Conservation (phyloP, 1,284 basidiomycete genomes). For the Ganoderma leucocontextum region DNA sequence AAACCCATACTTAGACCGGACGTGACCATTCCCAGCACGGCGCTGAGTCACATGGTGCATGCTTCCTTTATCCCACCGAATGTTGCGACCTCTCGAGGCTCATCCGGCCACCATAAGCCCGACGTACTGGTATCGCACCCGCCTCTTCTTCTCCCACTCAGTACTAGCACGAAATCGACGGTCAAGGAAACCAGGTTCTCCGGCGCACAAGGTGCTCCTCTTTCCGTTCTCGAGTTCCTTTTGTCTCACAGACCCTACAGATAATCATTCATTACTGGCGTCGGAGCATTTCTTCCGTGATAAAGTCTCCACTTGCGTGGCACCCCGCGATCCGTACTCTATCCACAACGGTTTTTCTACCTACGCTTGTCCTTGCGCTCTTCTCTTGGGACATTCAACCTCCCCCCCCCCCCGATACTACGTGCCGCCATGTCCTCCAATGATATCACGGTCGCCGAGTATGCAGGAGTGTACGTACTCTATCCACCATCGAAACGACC, state of each 20-base stretch:
- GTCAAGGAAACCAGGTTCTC: background rate
- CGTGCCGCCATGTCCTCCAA: background rate
- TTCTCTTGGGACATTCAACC: background rate
- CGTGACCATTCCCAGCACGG: background rate
- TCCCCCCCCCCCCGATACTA: background rate
- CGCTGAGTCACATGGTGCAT: background rate
- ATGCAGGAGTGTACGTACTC: background rate
- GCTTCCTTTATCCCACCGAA: background rate
- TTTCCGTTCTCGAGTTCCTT: background rate
- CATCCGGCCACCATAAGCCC: background rate
- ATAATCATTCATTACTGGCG: background rate
- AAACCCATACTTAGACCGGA: background rate
- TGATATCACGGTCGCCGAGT: background rate
- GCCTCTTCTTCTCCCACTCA: background rate
- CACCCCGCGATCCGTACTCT: background rate
- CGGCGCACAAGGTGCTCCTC: background rate
- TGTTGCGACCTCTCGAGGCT: background rate
- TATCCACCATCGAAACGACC: no score
- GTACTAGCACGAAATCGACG: background rate
- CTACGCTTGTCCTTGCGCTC: background rate
- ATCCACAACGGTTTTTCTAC: background rate
- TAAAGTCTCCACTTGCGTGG: background rate
- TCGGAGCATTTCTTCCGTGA: constrained; percentile 3
- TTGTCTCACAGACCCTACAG: background rate
- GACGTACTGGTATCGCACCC: background rate